These are phyloP conservation scores for Cercospora janseana DNA, from an alignment of 2,329 filamentous ascomycete genomes.

Conservation along the genomic window DNA sequence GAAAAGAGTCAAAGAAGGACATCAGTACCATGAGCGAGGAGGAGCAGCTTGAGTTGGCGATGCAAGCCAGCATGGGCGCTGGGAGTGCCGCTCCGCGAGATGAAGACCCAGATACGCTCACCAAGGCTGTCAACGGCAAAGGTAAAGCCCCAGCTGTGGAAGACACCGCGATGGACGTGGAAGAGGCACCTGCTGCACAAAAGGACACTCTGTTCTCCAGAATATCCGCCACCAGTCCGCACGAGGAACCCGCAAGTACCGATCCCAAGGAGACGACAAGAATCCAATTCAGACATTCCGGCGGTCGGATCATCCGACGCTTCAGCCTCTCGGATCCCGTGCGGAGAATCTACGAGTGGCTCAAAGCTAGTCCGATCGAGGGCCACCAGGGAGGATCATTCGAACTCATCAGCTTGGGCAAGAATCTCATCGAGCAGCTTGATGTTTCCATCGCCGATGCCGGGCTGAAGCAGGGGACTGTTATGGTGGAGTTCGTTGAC, in stretches of 20 bases:
- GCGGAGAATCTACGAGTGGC: constrained; percentile 87
- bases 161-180: constrained; percentile 20
- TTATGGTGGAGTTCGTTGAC: constrained; percentile 81
- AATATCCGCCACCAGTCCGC: constrained; percentile 71
- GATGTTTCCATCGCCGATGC: constrained; percentile 72
- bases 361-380: constrained; percentile 82
- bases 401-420: constrained; percentile 84
- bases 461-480: constrained; percentile 84
- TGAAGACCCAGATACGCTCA: constrained; percentile 83
- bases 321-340: constrained; percentile 77
- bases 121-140: constrained; percentile 59
- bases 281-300: constrained; percentile 87
- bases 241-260: constrained; percentile 68
- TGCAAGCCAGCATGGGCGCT: constrained; percentile 79
- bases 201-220: constrained; percentile 56
- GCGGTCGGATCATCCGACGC: constrained; percentile 80
- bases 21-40: constrained; percentile 92
- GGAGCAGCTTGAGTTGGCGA: constrained; percentile 91
- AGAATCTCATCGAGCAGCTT: constrained; percentile 73
- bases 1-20: constrained; percentile 65
- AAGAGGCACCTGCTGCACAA: constrained; percentile 19
- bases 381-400: constrained; percentile 76
- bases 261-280: constrained; percentile 70
- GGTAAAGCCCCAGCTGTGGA: constrained; percentile 51
- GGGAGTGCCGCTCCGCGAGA: constrained; percentile 53